Percentiles rank a stretch among this genome's conserved stretches.
These are phyloP conservation scores for Rutidosis leptorrhynchoides DNA, from an alignment of 129 eudicot species.

Conservation along the genomic window DNA sequence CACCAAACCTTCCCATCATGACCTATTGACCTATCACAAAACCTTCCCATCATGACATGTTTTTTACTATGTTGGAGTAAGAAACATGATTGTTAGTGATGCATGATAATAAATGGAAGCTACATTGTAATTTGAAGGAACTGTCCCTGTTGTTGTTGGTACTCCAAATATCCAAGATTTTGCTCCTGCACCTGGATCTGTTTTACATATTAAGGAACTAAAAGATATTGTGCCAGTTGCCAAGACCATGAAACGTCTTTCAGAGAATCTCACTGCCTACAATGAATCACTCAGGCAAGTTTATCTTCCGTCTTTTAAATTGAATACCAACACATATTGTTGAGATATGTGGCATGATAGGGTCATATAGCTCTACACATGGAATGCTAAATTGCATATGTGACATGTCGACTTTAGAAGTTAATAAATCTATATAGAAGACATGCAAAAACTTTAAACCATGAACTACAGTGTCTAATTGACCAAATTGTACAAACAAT, in stretches of 20 bases:
- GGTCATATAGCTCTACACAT: not conserved
- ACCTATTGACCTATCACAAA: too few species aligned
- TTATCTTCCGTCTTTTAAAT: not conserved
- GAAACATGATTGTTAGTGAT: not conserved
- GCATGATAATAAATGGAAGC: slow-evolving; percentile 10
- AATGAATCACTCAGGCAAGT: slow-evolving; percentile 68
- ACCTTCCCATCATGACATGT: too few species aligned
- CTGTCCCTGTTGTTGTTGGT: slow-evolving; percentile 91
- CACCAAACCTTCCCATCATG: too few species aligned
- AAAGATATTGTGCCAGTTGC: slow-evolving; percentile 58
- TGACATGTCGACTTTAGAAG: not conserved
- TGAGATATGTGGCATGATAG: not conserved
- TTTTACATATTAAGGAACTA: slow-evolving; percentile 76
- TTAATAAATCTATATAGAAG: not conserved
- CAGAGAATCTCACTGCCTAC: slow-evolving; percentile 67
- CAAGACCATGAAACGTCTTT: slow-evolving; percentile 76
- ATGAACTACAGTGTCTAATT: not conserved
- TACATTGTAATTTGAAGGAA: slow-evolving; percentile 43
- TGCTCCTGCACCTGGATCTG: slow-evolving; percentile 76
- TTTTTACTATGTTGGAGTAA: not conserved
- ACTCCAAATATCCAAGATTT: slow-evolving; percentile 96
- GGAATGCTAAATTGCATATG: not conserved
- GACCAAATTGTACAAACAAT: not conserved
- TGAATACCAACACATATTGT: not conserved
- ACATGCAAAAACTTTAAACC: not conserved